Percentiles rank a stretch among this genome's conserved stretches.
Evolutionary conservation across 2,329 filamentous ascomycete species (phyloP).

Genomic region (Aspergillus hortae): DNA sequence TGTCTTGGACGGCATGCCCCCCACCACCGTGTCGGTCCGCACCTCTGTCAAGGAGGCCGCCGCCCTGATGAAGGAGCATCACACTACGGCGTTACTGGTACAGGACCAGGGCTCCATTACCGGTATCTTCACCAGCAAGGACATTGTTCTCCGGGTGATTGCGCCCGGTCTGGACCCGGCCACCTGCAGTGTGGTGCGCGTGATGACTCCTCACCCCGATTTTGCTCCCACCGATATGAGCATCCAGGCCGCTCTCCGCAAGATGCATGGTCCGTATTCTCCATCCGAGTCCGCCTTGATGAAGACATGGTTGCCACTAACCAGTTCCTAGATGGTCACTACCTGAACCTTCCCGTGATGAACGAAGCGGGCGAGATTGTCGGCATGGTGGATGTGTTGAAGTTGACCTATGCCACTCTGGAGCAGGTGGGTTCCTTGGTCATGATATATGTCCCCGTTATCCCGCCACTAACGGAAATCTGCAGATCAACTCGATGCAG

Average conservation of each 20-base stretch:
- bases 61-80: constrained; percentile 96
- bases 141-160: constrained; percentile 96
- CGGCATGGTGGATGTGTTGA: constrained; percentile 98
- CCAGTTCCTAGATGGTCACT: constrained; percentile 74
- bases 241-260: constrained; percentile 93
- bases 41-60: constrained; percentile 97
- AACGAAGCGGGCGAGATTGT: constrained; percentile 96
- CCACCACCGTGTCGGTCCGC: constrained; percentile 89
- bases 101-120: constrained; percentile 97
- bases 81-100: constrained; percentile 92
- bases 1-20: constrained; percentile 85
- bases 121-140: constrained; percentile 99
- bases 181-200: constrained; percentile 94
- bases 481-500: constrained; percentile 80
- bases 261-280: constrained; percentile 84
- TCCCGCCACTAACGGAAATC: constrained; percentile 2
- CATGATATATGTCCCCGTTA: neutral
- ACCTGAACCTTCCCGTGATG: constrained; percentile 97
- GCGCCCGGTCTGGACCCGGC: constrained; percentile 90
- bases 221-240: constrained; percentile 99
- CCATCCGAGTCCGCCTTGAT: too few relatives aligned
- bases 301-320: neutral
- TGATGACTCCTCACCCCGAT: constrained; percentile 98
- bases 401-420: constrained; percentile 94
- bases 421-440: constrained; percentile 66